Evolutionary conservation across 2,329 filamentous ascomycete genomes (phyloP).

Genomic region (Catunica adiposa): DNA sequence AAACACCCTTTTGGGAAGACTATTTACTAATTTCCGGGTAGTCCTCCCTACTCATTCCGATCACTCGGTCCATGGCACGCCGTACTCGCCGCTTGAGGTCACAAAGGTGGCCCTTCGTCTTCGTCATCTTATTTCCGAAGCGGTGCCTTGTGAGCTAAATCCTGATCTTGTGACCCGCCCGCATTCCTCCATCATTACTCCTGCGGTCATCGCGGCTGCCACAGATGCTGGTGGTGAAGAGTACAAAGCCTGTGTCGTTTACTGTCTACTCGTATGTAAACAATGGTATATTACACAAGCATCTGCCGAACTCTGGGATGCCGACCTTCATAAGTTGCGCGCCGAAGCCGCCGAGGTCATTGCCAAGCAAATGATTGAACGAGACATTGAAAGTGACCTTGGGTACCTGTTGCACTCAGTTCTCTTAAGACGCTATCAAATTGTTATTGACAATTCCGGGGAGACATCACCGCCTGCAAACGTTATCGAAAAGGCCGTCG

Average conservation of each 20-base stretch:
- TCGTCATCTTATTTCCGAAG: constrained; percentile 77
- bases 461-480: constrained; percentile 62
- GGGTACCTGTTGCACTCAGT: constrained; percentile 65
- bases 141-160: constrained; percentile 80
- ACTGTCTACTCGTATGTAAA: constrained; percentile 56
- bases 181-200: constrained; percentile 74
- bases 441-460: constrained; percentile 56
- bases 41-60: constrained; percentile 45
- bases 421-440: constrained; percentile 63
- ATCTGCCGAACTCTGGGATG: constrained; percentile 73
- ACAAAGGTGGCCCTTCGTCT: constrained; percentile 80
- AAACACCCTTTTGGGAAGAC: neutral
- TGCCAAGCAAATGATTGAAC: constrained; percentile 69
- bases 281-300: constrained; percentile 68
- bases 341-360: constrained; percentile 79
- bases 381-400: constrained; percentile 49
- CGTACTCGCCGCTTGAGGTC: constrained; percentile 61
- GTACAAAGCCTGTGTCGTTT: constrained; percentile 65
- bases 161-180: constrained; percentile 56
- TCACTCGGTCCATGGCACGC: constrained; percentile 30
- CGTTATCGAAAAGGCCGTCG: constrained; percentile 83
- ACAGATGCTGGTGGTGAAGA: constrained; percentile 55
- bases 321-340: constrained; percentile 63
- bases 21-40: constrained; percentile 19
- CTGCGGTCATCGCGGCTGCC: constrained; percentile 61